Evolutionary conservation across 2,329 filamentous ascomycete genomes (phyloP).

Genomic region (Aspergillus flavus): DNA sequence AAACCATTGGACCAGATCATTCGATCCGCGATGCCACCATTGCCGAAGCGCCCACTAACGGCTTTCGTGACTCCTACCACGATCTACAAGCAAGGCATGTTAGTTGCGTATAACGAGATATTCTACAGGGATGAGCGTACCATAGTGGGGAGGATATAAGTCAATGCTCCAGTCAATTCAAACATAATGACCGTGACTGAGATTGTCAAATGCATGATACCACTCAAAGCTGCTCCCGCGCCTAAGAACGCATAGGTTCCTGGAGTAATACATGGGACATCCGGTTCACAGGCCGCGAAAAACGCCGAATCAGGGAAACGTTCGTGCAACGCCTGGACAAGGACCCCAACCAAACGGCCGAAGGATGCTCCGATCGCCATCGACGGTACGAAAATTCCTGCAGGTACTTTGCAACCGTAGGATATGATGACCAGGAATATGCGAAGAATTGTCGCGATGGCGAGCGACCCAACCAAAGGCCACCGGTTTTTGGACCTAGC

Average conservation of each 20-base stretch:
- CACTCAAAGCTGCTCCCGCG: constrained; percentile 85
- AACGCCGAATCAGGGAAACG: constrained; percentile 79
- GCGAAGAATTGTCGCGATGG: constrained; percentile 77
- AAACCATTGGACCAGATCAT: constrained; percentile 99
- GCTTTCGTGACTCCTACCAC: constrained; percentile 96
- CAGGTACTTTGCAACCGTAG: constrained; percentile 96
- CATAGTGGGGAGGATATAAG: constrained; percentile 97
- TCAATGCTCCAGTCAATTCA: constrained; percentile 93
- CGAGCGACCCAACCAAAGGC: constrained; percentile 75
- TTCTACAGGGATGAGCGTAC: constrained; percentile 36
- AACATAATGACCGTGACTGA: constrained; percentile 99
- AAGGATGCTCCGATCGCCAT: constrained; percentile 98
- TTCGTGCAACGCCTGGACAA: constrained; percentile 88
- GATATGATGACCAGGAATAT: constrained; percentile 89
- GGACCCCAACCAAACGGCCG: constrained; percentile 88
- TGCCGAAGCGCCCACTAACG: constrained; percentile 87
- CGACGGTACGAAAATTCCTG: constrained; percentile 95
- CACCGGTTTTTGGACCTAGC: constrained; percentile 65
- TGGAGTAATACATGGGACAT: constrained; percentile 93
- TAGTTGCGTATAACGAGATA: not conserved
- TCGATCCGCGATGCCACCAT: constrained; percentile 92
- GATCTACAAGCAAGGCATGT: constrained; percentile 55
- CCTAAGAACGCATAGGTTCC: constrained; percentile 96
- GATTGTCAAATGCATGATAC: constrained; percentile 97
- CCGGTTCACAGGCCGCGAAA: constrained; percentile 85